Evolutionary conservation across 805 yeast genomes (phyloP).

Genomic region (Metschnikowia kunwiensis): DNA sequence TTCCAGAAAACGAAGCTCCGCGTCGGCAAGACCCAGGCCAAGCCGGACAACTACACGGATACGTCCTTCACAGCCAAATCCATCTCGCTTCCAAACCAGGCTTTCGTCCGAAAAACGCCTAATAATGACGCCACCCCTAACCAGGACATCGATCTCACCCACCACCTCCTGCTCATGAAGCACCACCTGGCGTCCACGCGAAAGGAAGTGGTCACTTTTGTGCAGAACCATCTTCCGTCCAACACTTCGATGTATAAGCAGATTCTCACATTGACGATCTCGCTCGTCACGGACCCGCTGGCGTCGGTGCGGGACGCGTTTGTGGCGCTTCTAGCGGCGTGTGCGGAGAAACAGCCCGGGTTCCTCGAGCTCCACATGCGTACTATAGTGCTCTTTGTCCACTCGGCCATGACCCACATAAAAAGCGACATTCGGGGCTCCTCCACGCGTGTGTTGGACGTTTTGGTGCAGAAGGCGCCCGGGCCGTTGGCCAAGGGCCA

Average conservation of each 20-base stretch:
- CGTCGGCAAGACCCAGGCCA: slow-evolving; percentile 80
- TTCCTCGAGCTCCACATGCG: slow-evolving; percentile 60
- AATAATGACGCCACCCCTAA: slow-evolving; percentile 10
- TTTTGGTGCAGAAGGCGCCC: slow-evolving; percentile 54
- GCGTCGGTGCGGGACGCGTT: slow-evolving; percentile 60
- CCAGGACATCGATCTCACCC: slow-evolving; percentile 48
- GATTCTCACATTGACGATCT: slow-evolving; percentile 53
- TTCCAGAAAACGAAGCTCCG: slow-evolving; percentile 73
- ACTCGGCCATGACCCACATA: slow-evolving; percentile 93
- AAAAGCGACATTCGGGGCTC: slow-evolving; percentile 71
- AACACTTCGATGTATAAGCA: slow-evolving; percentile 55
- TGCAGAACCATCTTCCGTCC: slow-evolving; percentile 51
- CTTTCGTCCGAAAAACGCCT: slow-evolving; percentile 23
- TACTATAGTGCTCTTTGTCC: slow-evolving; percentile 65
- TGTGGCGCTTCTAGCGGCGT: slow-evolving; percentile 44
- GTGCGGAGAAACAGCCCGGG: slow-evolving; percentile 50
- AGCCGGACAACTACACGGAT: slow-evolving; percentile 75
- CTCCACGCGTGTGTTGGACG: slow-evolving; percentile 63
- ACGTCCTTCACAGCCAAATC: slow-evolving; percentile 77
- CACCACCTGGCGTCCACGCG: slow-evolving; percentile 72
- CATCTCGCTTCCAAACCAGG: slow-evolving; percentile 47
- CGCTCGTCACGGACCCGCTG: slow-evolving; percentile 66
- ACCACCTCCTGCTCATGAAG: slow-evolving; percentile 63
- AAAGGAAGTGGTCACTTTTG: slow-evolving; percentile 61
- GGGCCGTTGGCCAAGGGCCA: slow-evolving; percentile 56